Base-by-base conservation (phyloP, 768 basidiomycete genomes). In the Naganishia onofrii region DNA sequence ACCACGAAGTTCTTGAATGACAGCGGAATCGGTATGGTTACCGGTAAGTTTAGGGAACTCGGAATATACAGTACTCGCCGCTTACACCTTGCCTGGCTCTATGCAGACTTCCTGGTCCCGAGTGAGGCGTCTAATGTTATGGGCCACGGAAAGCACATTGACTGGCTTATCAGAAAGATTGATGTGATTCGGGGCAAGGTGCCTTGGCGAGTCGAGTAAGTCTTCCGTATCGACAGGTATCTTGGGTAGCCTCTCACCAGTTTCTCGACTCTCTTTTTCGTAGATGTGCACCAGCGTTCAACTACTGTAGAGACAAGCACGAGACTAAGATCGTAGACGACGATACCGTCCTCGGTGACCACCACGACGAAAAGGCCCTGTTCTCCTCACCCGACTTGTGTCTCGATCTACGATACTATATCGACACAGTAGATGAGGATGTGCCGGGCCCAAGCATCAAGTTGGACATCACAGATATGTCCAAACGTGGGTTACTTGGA, bases 1-100 rank as follows among this genome's bases (percentile, higher is more conserved):
- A 89, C 91, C 83, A 92, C 93, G 52, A 95, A 94, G 72, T 96
- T 91, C 78, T 85, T 95, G 82, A 90, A 88, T 69, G 92, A 95
- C 26, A 81, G 85, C n/a, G 93, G 93, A 2, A 93, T 95, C 1
- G 90, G 88, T 28, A 86, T 86, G 70, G 85, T 95, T 51, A 93
- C 91, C 9, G 92, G 91, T 87, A 38, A 52, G 66, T 53, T 0
- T 12, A 38, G 51, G 42, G 29, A n/a, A 23, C 23, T 26, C n/a
- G 21, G 23, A 1, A 6, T 51, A n/a, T n/a, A 21, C 5, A n/a
- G 32, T n/a, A 19, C 15, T 64, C 26, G 26, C 26, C 38, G 38
- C 38, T 44, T 26, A 26, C 34, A 51, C 68, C 15, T 55, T 5
- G 23, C 19, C 12, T 12, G 34, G 54, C 53, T 21, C 15, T 6